Percentiles rank a stretch among this genome's conserved stretches.
Conservation (phyloP, 1,284 basidiomycete genomes). For the Puccinia hordei region DNA sequence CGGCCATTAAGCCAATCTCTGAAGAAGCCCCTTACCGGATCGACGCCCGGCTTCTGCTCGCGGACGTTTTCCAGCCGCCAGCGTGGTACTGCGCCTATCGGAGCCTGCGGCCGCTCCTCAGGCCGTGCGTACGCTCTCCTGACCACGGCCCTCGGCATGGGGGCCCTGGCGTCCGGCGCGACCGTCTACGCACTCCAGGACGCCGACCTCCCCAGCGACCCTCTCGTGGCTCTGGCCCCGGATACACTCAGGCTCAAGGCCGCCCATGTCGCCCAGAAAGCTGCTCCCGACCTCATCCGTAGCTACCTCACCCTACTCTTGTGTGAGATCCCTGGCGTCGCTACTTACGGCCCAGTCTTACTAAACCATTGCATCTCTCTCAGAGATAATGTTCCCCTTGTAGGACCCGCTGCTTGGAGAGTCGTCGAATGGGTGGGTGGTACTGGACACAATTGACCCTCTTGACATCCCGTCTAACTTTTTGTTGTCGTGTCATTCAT, state of each 20-base stretch:
- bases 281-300: conserved; percentile 5
- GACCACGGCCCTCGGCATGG: background rate
- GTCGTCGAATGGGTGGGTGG: conserved; percentile 32
- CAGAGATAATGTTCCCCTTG: conserved; percentile 26
- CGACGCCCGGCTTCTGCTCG: background rate
- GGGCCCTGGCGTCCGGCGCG: background rate
- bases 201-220: background rate
- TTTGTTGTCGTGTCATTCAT: background rate
- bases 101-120: background rate
- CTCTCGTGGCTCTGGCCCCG: conserved; percentile 4
- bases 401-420: conserved; percentile 32
- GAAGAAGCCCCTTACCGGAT: background rate
- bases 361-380: conserved; percentile 12
- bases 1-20: background rate
- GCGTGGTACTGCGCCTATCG: background rate
- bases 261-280: conserved; percentile 1
- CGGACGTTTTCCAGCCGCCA: background rate
- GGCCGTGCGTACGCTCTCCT: background rate
- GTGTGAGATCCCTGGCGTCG: conserved; percentile 37
- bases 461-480: background rate
- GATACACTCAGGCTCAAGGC: background rate
- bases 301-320: conserved; percentile 40
- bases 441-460: no score
- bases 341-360: conserved; percentile 32
- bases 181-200: conserved; percentile 8